Base-by-base conservation (phyloP, 192 early-diverging fungal genomes). In the Coemansia sp. region DNA sequence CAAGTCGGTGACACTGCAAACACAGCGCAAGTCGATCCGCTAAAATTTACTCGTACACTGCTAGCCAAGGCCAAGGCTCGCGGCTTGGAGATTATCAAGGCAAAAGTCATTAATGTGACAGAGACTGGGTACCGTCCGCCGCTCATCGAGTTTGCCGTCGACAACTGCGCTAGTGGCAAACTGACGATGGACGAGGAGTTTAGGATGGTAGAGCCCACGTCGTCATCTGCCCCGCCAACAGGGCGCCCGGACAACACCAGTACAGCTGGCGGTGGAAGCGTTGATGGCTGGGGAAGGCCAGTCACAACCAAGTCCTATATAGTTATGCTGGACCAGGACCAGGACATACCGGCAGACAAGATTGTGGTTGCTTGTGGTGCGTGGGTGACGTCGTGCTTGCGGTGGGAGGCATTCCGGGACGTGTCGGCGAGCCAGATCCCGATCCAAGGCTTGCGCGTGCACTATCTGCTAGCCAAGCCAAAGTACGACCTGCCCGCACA, bases 371-470 rank as follows among this genome's bases (percentile, higher is more conserved):
- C 76, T 0, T 79, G 76, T 22, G 76, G 76, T 17, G 76, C 76
- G 12, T 79, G 76, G 76, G 66, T 60, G 6, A 74, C 62, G 12
- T 68, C 70, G 57, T 79, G 76, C 17, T 43, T 73, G 35, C 66
- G 71, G 21, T 79, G 76, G 76, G 70, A 79, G 56, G 76, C 71
- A 4, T 79, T 79, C 67, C 74, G 76, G 29, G 70, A 72, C 10
- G 76, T 79, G 10, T 67, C 76, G 14, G 76, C 76, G 8, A 79
- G 70, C 71, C 71, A 72, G 67, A 67, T 79, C 24, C 76, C 76
- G 0, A 79, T 79, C 53, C 76, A 73, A 38, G 76, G 76, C 9
- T 67, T 73, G 61, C 76, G 76, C n/a, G 76, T 63, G 18, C 76
- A 79, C 54, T 73, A 74, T 46, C 66, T 79, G 15, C 33, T 79